A percentile compares a stretch with the other conserved stretches of the same genome.
phyloP scores from a whole-genome alignment of 306 rosid species.

The Dryas drummondii region DNA sequence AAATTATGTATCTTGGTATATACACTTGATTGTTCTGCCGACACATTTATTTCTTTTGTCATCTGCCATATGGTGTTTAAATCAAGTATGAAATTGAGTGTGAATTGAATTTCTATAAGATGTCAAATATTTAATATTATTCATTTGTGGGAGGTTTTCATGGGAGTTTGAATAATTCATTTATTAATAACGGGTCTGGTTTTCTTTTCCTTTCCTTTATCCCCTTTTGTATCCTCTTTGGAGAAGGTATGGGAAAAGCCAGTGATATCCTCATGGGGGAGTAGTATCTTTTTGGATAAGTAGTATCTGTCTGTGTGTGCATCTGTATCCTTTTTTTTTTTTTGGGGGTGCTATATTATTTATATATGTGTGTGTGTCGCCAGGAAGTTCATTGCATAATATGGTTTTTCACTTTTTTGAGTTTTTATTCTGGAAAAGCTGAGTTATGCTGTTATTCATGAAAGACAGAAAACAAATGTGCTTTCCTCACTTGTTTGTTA shows the following conservation, averaged over 20 bases:
- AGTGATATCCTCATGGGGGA: not conserved
- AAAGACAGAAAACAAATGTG: conserved; percentile 14
- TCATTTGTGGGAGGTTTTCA: not conserved
- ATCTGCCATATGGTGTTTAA: not conserved
- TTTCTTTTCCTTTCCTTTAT: not conserved
- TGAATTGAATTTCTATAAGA: not conserved
- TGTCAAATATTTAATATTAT: not conserved
- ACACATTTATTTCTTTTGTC: not conserved
- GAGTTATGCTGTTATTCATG: conserved; percentile 12
- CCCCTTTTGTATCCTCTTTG: not conserved
- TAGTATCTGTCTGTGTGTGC: not conserved
- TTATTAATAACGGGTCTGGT: not conserved
- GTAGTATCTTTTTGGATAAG: not conserved
- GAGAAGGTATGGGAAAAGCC: not conserved
- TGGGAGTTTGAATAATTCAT: not conserved
- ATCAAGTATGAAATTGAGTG: not conserved
- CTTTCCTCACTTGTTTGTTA: conserved; percentile 13
- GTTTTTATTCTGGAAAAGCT: conserved; percentile 3
- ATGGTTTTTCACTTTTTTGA: not conserved
- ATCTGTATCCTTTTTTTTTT: not conserved
- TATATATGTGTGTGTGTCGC: not conserved
- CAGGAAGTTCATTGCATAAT: not conserved
- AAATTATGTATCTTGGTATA: conserved; percentile 14
- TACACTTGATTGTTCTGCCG: not conserved
- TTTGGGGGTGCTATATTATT: not conserved